A percentile compares a stretch with the other conserved stretches of the same genome.
These are phyloP conservation scores for Spinacia oleracea DNA, from an alignment of 179 eudicot genomes.

Conservation along the genomic window DNA sequence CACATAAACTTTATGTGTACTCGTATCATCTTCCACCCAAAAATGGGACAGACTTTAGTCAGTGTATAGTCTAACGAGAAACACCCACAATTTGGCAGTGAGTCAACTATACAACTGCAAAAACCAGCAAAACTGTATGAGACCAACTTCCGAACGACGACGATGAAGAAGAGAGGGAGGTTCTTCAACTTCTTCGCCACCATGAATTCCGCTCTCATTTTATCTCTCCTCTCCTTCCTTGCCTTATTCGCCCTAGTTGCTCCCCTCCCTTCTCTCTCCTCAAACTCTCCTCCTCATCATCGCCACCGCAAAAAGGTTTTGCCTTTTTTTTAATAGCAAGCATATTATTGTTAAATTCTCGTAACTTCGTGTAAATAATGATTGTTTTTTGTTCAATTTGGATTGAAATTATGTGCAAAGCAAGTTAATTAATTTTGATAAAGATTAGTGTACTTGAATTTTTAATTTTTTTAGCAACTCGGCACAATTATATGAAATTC, in stretches of 20 bases:
- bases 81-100: background rate
- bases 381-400: background rate
- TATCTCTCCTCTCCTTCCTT: slow-evolving; percentile 30
- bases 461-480: background rate
- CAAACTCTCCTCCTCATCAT: slow-evolving; percentile 8
- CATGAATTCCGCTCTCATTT: slow-evolving; percentile 12
- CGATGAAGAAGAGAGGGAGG: background rate
- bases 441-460: background rate
- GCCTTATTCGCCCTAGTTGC: slow-evolving; percentile 24
- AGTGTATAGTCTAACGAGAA: background rate
- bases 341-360: background rate
- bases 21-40: too few relatives aligned
- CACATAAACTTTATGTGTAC: too few relatives aligned
- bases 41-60: too few relatives aligned
- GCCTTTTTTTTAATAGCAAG: background rate
- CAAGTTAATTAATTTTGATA: background rate
- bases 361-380: background rate
- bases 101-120: background rate
- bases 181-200: background rate
- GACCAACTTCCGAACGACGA: slow-evolving; percentile 9
- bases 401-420: background rate
- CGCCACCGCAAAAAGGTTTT: slow-evolving; percentile 27
- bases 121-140: background rate
- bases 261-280: slow-evolving; percentile 30
- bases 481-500: background rate